phyloP scores from a whole-genome alignment of 2,329 filamentous ascomycete species.

The Coleophoma crateriformis region DNA sequence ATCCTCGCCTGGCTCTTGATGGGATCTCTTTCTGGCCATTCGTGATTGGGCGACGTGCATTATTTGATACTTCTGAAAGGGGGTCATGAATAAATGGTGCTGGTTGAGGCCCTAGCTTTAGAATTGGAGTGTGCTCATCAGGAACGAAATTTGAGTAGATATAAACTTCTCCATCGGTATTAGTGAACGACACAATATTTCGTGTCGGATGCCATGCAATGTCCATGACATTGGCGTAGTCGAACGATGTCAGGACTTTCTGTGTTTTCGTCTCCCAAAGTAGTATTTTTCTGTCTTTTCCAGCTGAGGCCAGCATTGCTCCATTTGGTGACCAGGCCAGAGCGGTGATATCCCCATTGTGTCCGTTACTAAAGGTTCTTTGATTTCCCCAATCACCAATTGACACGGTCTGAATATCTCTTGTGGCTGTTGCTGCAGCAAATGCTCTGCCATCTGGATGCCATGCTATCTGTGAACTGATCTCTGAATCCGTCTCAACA shows the following conservation, averaged over 20 bases:
- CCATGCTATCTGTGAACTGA: slow-evolving; percentile 74
- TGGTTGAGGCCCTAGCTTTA: slow-evolving; percentile 59
- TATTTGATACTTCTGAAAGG: slow-evolving; percentile 61
- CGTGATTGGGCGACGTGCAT: slow-evolving; percentile 48
- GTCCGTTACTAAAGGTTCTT: slow-evolving; percentile 70
- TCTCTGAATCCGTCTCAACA: slow-evolving; percentile 71
- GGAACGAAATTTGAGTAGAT: slow-evolving; percentile 72
- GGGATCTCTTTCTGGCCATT: slow-evolving; percentile 50
- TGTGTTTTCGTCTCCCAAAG: slow-evolving; percentile 92
- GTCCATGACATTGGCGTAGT: slow-evolving; percentile 79
- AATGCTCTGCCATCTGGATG: slow-evolving; percentile 93
- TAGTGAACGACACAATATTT: slow-evolving; percentile 88
- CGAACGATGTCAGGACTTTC: slow-evolving; percentile 69
- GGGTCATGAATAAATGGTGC: slow-evolving; percentile 85
- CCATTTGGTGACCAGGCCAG: slow-evolving; percentile 94
- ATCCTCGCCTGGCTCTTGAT: slow-evolving; percentile 49
- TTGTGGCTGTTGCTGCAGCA: slow-evolving; percentile 74
- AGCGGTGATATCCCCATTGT: slow-evolving; percentile 79
- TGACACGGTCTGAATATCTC: slow-evolving; percentile 84
- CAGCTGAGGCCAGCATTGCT: slow-evolving; percentile 70
- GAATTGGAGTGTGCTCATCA: slow-evolving; percentile 48
- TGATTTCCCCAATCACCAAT: slow-evolving; percentile 86
- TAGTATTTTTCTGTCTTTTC: slow-evolving; percentile 62
- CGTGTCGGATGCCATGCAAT: slow-evolving; percentile 86
- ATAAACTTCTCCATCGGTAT: slow-evolving; percentile 86